phyloP scores from a whole-genome alignment of 1,139 yeast genomes.

The Saccharomyces hybrid region DNA sequence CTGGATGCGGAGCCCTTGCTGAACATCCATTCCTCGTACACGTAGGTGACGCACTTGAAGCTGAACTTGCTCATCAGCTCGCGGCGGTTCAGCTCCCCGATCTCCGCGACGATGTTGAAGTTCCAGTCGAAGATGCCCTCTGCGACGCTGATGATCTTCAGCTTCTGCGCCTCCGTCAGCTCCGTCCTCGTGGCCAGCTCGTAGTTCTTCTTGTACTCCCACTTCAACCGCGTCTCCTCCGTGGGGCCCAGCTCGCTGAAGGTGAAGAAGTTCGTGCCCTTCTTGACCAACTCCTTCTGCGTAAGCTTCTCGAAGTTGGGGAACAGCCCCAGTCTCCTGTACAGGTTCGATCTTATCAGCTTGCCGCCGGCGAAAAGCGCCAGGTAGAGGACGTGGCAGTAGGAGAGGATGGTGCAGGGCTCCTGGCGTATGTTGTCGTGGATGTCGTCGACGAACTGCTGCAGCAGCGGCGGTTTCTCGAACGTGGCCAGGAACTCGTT shows the following conservation, averaged over 20 bases:
- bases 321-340: conserved; percentile 63
- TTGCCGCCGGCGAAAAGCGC: conserved; percentile 86
- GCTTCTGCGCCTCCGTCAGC: conserved; percentile 62
- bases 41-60: conserved; percentile 41
- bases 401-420: conserved; percentile 71
- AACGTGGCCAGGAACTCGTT: conserved; percentile 12
- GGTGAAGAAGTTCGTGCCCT: conserved; percentile 67
- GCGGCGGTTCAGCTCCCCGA: conserved; percentile 55
- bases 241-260: conserved; percentile 65
- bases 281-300: conserved; percentile 49
- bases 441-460: conserved; percentile 56
- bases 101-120: conserved; percentile 52
- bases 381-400: conserved; percentile 76
- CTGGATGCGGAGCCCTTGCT: conserved; percentile 16
- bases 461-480: conserved; percentile 47
- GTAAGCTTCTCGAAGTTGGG: conserved; percentile 61
- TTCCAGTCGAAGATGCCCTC: conserved; percentile 59
- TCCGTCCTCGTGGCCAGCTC: conserved; percentile 66
- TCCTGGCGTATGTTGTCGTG: conserved; percentile 45
- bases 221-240: conserved; percentile 58
- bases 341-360: conserved; percentile 58
- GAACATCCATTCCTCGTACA: conserved; percentile 29
- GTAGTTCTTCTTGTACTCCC: conserved; percentile 63
- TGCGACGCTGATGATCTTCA: conserved; percentile 62
- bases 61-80: conserved; percentile 51